Percentiles rank a stretch among this genome's conserved stretches.
These are phyloP conservation scores for Pythium guiyangense DNA, from an alignment of 352 stramenopile species.

Conservation along the genomic window DNA sequence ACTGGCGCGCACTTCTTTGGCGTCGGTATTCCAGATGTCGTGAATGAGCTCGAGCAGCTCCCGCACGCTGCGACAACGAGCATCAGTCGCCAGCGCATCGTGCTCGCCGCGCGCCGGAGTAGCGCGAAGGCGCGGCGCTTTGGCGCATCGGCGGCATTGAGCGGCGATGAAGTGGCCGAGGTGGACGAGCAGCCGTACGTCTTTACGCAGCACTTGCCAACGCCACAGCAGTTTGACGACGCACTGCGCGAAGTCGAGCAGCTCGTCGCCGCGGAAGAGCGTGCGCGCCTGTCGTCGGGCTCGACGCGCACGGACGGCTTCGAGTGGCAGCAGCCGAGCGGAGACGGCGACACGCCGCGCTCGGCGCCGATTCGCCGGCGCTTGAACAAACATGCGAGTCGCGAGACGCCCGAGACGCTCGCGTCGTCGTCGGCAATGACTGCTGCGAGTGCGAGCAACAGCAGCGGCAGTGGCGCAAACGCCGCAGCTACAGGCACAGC, in stretches of 20 bases:
- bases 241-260: constrained; percentile 82
- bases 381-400: constrained; percentile 47
- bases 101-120: background rate
- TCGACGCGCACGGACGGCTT: constrained; percentile 86
- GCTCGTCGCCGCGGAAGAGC: constrained; percentile 72
- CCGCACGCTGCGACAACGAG: constrained; percentile 67
- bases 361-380: constrained; percentile 18
- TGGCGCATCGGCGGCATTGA: no score
- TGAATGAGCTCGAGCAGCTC: constrained; percentile 61
- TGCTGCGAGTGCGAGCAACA: constrained; percentile 8
- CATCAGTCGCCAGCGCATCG: constrained; percentile 41
- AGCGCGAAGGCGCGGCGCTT: no score
- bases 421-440: background rate
- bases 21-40: constrained; percentile 68
- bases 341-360: constrained; percentile 21
- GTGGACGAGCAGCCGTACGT: constrained; percentile 52
- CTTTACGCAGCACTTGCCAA: constrained; percentile 83
- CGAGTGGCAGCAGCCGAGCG: constrained; percentile 28
- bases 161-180: constrained; percentile 25
- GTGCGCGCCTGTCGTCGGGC: constrained; percentile 78
- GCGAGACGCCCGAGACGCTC: constrained; percentile 30
- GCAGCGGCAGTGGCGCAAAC: background rate
- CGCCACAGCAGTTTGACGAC: constrained; percentile 63
- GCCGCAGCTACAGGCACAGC: no score
- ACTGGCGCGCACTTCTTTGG: constrained; percentile 81